Evolutionary conservation across 139 green algal species (phyloP), one percentile per base, ranked within the genome.

Genomic region (Pseudopediastrum boryanum): DNA sequence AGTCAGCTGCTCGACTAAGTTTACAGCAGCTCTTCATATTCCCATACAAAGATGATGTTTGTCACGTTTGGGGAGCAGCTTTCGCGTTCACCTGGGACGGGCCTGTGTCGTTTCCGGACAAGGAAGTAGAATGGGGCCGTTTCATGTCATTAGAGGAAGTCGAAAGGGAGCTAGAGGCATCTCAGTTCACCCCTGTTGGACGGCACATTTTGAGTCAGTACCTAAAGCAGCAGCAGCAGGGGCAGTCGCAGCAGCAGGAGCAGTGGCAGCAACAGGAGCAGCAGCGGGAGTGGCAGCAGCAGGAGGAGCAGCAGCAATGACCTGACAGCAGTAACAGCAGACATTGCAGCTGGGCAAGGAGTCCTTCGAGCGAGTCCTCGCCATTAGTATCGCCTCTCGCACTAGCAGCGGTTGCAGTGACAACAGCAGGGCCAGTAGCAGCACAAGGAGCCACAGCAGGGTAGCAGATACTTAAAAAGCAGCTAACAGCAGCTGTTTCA

Each of bases 111-210:
- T 78, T 83, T 46, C 36, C 59, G 48, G 69, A 83, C 35, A 62
- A 56, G 29, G 81, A 86, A 70, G 81, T 86, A 25, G 81, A 86
- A 9, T 86, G 81, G 81, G 81, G 75, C 39, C 64, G 62, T 25
- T 86, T 86, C 19, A 69, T 70, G 69, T 43, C 44, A 31, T 23
- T 78, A 50, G 48, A 72, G 3, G 35, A 86, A 61, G 50, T 86
- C 75, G n/a, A 72, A 56, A 9, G 23, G 43, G 59, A 66, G 67
- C 46, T 85, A 56, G 59, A 83, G 25, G 29, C 72, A 19, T 29
- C 56, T 9, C 46, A 33, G 13, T 85, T 85, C 62, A 85, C 81
- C 25, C 75, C 81, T 12, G 81, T 85, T 12, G 81, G 81, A 13
- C 31, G 46, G 29, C 81, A 83, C 69, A 77, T 85, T n/a, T 51